phyloP scores from a whole-genome alignment of 768 basidiomycete genomes.

The Leccinum boreale region DNA sequence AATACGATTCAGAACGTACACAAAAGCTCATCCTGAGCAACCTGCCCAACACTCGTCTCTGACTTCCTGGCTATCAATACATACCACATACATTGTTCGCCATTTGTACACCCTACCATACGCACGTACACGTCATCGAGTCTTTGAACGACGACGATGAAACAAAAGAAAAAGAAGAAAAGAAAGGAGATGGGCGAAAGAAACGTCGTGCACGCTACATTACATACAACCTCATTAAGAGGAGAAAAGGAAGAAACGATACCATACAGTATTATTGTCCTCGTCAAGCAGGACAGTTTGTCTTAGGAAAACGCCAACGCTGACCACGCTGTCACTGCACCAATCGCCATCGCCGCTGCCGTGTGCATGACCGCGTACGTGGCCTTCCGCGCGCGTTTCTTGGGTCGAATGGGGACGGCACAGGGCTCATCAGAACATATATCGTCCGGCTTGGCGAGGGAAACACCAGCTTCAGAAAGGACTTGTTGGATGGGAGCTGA shows the following conservation, averaged over 20 bases:
- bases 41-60: neutral
- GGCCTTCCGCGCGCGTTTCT: slow-evolving; percentile 45
- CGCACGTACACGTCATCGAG: slow-evolving; percentile 1
- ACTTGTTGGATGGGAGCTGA: neutral
- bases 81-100: slow-evolving; percentile 8
- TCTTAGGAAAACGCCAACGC: slow-evolving; percentile 60
- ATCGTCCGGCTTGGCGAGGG: neutral
- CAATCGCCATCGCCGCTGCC: slow-evolving; percentile 58
- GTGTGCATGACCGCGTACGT: slow-evolving; percentile 49
- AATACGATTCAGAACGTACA: too few relatives aligned
- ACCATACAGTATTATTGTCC: neutral
- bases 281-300: neutral
- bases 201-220: neutral
- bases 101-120: slow-evolving; percentile 5
- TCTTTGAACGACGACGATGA: neutral
- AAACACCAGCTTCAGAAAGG: neutral
- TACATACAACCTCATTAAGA: slow-evolving; percentile 3
- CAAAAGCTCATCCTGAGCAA: too few relatives aligned
- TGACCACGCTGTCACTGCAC: slow-evolving; percentile 71
- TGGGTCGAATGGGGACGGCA: slow-evolving; percentile 18
- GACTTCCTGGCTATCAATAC: neutral
- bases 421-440: neutral
- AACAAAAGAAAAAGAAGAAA: neutral
- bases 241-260: neutral
- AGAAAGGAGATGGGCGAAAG: neutral